Conservation (phyloP, 306 rosid species). For the Cucurbita pepo region DNA sequence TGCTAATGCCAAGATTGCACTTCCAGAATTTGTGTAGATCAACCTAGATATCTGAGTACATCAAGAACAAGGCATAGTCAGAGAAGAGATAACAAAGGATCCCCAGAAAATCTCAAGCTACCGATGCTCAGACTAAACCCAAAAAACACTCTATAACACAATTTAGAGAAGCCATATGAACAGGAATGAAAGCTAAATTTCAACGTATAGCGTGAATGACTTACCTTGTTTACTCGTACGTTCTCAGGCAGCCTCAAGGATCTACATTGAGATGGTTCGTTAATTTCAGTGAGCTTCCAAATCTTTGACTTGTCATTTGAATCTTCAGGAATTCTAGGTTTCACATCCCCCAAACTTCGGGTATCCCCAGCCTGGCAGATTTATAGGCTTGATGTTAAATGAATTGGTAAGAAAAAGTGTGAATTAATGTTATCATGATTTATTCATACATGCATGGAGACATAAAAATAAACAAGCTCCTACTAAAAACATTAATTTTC, state of each 20-base stretch:
- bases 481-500: not conserved
- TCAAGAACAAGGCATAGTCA: conserved; percentile 6
- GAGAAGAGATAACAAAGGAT: not conserved
- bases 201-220: not conserved
- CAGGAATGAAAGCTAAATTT: not conserved
- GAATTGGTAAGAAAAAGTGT: not conserved
- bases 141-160: not conserved
- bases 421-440: not conserved
- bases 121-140: not conserved
- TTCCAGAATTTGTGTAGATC: conserved; percentile 86
- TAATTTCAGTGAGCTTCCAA: conserved; percentile 93
- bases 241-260: conserved; percentile 85
- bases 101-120: not conserved
- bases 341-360: conserved; percentile 76
- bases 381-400: conserved; percentile 4
- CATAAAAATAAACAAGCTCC: not conserved
- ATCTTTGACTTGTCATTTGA: conserved; percentile 91
- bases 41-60: conserved; percentile 72
- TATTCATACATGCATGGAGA: not conserved
- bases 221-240: conserved; percentile 62
- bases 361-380: conserved; percentile 72
- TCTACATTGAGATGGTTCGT: conserved; percentile 74
- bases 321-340: conserved; percentile 89
- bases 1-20: conserved; percentile 76
- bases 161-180: not conserved